Evolutionary conservation across 2,329 filamentous ascomycete species (phyloP).

Genomic region (Scopulariopsis brevicaulis): DNA sequence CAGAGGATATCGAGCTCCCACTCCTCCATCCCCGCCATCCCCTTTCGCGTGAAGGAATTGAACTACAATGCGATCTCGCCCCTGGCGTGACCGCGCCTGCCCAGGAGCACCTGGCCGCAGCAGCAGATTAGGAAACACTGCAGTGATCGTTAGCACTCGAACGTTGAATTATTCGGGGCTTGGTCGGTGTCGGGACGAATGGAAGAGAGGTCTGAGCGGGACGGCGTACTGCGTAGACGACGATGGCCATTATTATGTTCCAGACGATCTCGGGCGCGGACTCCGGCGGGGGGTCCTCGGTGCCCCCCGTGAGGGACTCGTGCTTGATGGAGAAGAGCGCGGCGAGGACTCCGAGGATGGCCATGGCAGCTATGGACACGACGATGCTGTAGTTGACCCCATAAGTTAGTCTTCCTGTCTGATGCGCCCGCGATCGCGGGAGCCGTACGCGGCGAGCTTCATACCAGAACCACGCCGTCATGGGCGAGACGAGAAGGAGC

Average conservation of each 20-base stretch:
- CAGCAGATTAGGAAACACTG: conserved; percentile 88
- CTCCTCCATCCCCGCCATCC: neutral
- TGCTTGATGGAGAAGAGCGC: conserved; percentile 68
- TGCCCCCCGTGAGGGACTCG: conserved; percentile 71
- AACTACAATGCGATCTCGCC: conserved; percentile 66
- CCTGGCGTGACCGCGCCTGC: conserved; percentile 69
- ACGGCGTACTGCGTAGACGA: conserved; percentile 69
- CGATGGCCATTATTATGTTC: conserved; percentile 77
- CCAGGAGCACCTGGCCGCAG: conserved; percentile 75
- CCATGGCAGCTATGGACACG: conserved; percentile 52
- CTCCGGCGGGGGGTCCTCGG: conserved; percentile 54
- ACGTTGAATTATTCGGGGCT: too few relatives aligned
- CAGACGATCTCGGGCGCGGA: conserved; percentile 69
- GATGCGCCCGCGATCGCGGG: neutral
- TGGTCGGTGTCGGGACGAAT: too few relatives aligned
- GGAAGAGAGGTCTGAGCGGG: too few relatives aligned
- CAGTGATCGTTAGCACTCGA: neutral
- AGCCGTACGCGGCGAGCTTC: neutral
- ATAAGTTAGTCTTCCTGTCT: neutral
- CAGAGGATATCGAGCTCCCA: neutral
- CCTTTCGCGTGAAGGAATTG: neutral
- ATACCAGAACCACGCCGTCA: conserved; percentile 1
- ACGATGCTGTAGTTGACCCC: conserved; percentile 47
- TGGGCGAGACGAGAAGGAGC: conserved; percentile 1
- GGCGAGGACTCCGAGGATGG: conserved; percentile 53